Percentiles rank a stretch among this genome's conserved stretches.
These are phyloP conservation scores for Borealophlyctis nickersoniae DNA, from an alignment of 192 early-diverging fungal species.

Conservation along the genomic window DNA sequence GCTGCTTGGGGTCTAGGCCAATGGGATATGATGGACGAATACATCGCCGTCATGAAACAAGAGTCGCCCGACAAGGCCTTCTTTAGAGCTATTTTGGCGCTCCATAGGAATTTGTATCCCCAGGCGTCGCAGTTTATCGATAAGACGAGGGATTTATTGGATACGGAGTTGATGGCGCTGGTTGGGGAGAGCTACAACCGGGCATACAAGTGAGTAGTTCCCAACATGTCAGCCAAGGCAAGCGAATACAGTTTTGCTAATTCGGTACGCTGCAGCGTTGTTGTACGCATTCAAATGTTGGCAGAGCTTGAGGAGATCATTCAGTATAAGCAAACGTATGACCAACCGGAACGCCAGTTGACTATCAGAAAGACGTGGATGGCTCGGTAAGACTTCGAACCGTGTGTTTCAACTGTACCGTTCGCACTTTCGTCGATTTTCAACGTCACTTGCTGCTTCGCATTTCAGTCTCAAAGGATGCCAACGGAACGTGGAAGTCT, in stretches of 20 bases:
- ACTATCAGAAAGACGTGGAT: constrained; percentile 88
- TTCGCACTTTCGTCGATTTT: background rate
- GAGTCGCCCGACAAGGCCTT: constrained; percentile 81
- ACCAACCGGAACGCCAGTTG: constrained; percentile 70
- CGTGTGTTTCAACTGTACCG: background rate
- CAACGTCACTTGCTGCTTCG: background rate
- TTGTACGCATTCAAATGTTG: constrained; percentile 96
- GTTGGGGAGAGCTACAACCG: constrained; percentile 93
- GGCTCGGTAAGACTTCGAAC: constrained; percentile 36
- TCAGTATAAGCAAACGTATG: constrained; percentile 75
- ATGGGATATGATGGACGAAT: constrained; percentile 87
- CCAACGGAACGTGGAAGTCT: constrained; percentile 91
- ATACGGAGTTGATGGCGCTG: constrained; percentile 80
- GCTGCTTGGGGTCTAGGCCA: constrained; percentile 89
- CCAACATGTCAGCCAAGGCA: constrained; percentile 6
- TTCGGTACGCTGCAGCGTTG: constrained; percentile 37
- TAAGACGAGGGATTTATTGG: constrained; percentile 75
- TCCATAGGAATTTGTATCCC: constrained; percentile 74
- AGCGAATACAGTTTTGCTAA: constrained; percentile 11
- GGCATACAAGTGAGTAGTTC: constrained; percentile 64
- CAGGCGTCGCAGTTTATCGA: constrained; percentile 75
- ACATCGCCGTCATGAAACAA: constrained; percentile 72
- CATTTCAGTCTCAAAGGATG: constrained; percentile 72
- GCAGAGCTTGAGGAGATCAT: constrained; percentile 97
- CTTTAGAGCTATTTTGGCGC: constrained; percentile 78